Conservation (phyloP, 306 rosid species). For the Acacia melanoxylon region DNA sequence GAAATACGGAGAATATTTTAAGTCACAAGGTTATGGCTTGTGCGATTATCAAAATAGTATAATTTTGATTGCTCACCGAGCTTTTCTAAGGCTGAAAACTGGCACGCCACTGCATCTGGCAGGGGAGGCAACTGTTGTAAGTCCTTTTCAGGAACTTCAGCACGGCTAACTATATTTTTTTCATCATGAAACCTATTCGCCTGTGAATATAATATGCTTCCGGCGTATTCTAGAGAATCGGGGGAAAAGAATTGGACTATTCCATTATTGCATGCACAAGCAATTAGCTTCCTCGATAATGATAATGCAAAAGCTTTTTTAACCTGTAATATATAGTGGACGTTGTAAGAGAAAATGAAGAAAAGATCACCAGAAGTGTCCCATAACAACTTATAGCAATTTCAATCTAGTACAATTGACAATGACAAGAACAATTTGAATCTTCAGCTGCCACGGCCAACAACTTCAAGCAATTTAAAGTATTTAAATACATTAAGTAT, state of each 20-base stretch:
- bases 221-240: slow-evolving; percentile 50
- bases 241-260: slow-evolving; percentile 52
- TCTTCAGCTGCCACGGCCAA: neutral
- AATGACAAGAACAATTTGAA: slow-evolving; percentile 10
- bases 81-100: slow-evolving; percentile 64
- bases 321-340: slow-evolving; percentile 51
- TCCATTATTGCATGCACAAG: slow-evolving; percentile 83
- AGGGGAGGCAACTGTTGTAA: slow-evolving; percentile 38
- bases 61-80: slow-evolving; percentile 58
- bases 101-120: slow-evolving; percentile 83
- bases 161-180: slow-evolving; percentile 29
- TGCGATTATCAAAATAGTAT: slow-evolving; percentile 4
- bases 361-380: slow-evolving; percentile 6
- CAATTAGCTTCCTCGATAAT: slow-evolving; percentile 58
- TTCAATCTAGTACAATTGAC: slow-evolving; percentile 16
- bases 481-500: too few species aligned
- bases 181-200: slow-evolving; percentile 40
- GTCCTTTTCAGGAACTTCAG: slow-evolving; percentile 41
- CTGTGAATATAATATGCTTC: slow-evolving; percentile 58
- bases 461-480: neutral
- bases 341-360: slow-evolving; percentile 12
- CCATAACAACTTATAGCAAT: slow-evolving; percentile 18
- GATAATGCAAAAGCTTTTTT: slow-evolving; percentile 66
- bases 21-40: slow-evolving; percentile 6
- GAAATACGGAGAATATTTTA: slow-evolving; percentile 29